Evolutionary conservation across 202 grass and related monocot species (phyloP), one percentile per base, ranked within the genome.

Genomic region (Digitaria exilis): DNA sequence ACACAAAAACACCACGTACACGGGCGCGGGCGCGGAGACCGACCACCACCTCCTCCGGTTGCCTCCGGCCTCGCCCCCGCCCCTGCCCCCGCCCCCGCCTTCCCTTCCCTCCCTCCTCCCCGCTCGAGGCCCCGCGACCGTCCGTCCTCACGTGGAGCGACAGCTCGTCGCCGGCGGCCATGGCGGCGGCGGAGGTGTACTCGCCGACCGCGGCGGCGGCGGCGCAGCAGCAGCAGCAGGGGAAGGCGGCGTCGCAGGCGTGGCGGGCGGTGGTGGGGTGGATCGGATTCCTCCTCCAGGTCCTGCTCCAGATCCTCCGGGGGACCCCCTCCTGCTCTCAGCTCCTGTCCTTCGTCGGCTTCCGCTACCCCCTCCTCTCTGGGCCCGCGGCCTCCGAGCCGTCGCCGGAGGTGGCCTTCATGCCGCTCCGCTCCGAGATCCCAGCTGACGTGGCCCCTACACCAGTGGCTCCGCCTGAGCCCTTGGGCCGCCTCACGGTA

Each of bases 291-390:
- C 84, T 99, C 70, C 65, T 99, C 25, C 91, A 90, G 73, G 68
- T 94, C 65, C 81, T 99, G 65, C 84, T 96, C 60, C 93, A 96
- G 91, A 94, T 96, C 83, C 89, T 96, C 60, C 88, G 96, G 48
- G 91, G 89, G n/a, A 96, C 93, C 19, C 96, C 96, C 6, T 96
- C 96, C 58, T 94, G 85, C 77, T 71, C 91, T 19, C 96, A 96
- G 87, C 88, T 96, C 73, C 88, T 99, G 14, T 92, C 96, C 79
- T 99, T 92, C 84, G 81, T 96, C 70, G 93, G 96, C 61, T 85
- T 99, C 77, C 96, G 93, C 44, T 85, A 94, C 75, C 87, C 93
- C 1, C 89, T 92, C 49, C 85, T 99, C 37, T 84, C 91, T 54
- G 82, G 41, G 7, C 64, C 76, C 75, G 83, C 84, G 44, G 65